Conservation (phyloP, 83 land plant genomes). For the Thuja plicata region DNA sequence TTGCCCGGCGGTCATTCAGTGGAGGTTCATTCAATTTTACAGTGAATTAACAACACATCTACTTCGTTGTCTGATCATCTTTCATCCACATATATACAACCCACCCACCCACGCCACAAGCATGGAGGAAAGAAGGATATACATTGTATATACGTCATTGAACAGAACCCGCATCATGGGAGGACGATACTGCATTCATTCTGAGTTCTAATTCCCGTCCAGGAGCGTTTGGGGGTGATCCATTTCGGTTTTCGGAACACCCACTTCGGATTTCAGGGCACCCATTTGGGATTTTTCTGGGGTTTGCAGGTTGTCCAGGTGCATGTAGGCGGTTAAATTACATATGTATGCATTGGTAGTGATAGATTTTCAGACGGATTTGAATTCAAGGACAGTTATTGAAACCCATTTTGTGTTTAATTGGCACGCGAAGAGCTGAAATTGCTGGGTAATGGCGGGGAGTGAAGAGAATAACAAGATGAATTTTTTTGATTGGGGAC, state of each 20-base stretch:
- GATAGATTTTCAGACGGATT: not conserved
- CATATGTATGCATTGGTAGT: not conserved
- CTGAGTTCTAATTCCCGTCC: not conserved
- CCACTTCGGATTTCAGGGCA: not conserved
- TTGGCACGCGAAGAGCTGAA: slow-evolving; percentile 5
- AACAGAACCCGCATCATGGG: not conserved
- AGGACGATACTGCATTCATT: not conserved
- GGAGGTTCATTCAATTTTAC: not conserved
- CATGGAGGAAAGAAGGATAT: not conserved
- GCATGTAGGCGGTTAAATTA: not conserved
- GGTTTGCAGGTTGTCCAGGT: not conserved
- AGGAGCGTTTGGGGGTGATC: not conserved
- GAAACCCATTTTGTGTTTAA: not conserved
- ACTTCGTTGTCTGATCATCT: not conserved
- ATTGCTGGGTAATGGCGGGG: slow-evolving; percentile 4
- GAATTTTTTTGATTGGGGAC: slow-evolving; percentile 36
- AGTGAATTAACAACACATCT: not conserved
- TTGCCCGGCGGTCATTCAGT: not conserved
- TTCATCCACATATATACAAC: not conserved
- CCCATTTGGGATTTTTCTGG: not conserved
- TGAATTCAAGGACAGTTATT: not conserved
- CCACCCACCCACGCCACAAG: not conserved
- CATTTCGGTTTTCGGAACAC: not conserved
- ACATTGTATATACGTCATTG: not conserved
- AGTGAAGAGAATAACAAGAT: slow-evolving; percentile 12